phyloP scores from a whole-genome alignment of 2,329 filamentous ascomycete genomes.

The Fusarium tanahbumbuense region DNA sequence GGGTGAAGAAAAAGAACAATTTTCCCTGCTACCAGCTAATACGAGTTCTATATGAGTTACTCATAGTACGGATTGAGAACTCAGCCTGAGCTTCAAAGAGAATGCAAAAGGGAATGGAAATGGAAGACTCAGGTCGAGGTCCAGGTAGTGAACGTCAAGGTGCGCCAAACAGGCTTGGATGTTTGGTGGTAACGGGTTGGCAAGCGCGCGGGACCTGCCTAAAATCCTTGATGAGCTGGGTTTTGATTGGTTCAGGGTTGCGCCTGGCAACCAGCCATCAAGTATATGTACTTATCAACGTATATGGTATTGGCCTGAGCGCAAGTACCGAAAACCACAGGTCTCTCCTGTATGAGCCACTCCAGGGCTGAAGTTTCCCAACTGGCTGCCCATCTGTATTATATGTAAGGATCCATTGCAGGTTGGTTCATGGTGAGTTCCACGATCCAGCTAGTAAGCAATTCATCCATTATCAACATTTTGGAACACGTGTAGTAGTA shows the following conservation, averaged over 20 bases:
- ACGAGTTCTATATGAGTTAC: slow-evolving; percentile 34
- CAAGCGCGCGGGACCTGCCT: slow-evolving; percentile 43
- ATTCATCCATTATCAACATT: neutral
- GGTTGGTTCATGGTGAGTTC: neutral
- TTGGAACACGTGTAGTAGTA: neutral
- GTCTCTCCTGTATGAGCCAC: slow-evolving; percentile 14
- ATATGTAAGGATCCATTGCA: slow-evolving; percentile 2
- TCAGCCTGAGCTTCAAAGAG: slow-evolving; percentile 30
- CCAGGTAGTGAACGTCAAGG: slow-evolving; percentile 13
- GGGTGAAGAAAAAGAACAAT: slow-evolving; percentile 30
- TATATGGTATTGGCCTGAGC: accelerated
- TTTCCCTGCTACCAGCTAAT: slow-evolving; percentile 42
- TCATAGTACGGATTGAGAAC: slow-evolving; percentile 40
- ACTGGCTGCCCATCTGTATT: neutral
- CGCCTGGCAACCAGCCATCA: slow-evolving; percentile 42
- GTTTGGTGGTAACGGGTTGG: slow-evolving; percentile 40
- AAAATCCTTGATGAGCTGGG: neutral
- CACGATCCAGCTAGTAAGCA: neutral
- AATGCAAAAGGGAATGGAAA: slow-evolving; percentile 15
- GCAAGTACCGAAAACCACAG: slow-evolving; percentile 22
- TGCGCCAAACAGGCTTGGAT: slow-evolving; percentile 35
- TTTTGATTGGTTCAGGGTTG: slow-evolving; percentile 29
- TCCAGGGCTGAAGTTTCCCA: slow-evolving; percentile 11
- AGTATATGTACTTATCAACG: slow-evolving; percentile 24
- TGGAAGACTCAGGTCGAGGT: neutral